phyloP scores from a whole-genome alignment of 1,284 basidiomycete genomes.

The Bjerkandera adusta region DNA sequence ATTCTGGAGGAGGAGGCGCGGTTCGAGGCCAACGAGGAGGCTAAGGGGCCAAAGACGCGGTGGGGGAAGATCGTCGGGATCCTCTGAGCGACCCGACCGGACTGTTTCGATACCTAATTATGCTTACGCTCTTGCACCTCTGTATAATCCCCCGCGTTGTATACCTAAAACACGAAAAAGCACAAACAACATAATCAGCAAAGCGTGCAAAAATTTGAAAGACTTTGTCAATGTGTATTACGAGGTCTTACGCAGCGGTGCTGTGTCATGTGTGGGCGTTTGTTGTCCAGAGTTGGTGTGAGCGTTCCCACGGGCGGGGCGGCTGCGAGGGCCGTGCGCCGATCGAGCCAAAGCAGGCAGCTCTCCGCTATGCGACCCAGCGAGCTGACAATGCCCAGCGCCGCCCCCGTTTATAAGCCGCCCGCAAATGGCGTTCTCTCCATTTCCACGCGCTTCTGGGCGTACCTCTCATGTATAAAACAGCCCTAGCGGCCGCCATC shows the following conservation, averaged over 20 bases:
- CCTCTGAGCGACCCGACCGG: slow-evolving; percentile 35
- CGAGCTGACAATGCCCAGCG: slow-evolving; percentile 2
- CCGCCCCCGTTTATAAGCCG: slow-evolving; percentile 13
- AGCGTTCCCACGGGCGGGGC: slow-evolving; percentile 4
- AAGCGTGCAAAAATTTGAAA: too few species aligned
- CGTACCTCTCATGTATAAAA: slow-evolving; percentile 22
- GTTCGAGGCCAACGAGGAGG: slow-evolving; percentile 39
- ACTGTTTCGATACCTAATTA: background rate
- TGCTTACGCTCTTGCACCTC: background rate
- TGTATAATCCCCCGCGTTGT: background rate
- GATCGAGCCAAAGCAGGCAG: slow-evolving; percentile 21
- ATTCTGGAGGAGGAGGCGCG: slow-evolving; percentile 65
- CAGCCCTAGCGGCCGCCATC: slow-evolving; percentile 11
- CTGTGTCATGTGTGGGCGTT: background rate
- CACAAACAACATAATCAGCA: too few species aligned
- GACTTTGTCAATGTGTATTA: too few species aligned
- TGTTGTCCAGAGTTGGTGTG: slow-evolving; percentile 11
- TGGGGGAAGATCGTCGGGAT: slow-evolving; percentile 33
- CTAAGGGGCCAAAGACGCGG: slow-evolving; percentile 37
- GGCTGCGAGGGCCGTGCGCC: slow-evolving; percentile 22
- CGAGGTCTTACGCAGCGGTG: background rate
- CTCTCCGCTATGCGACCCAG: slow-evolving; percentile 11
- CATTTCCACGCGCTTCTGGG: slow-evolving; percentile 11
- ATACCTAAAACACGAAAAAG: too few species aligned
- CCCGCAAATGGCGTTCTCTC: background rate